Base-by-base conservation (phyloP, 2,329 filamentous ascomycete genomes). In the Trichoderma afroharzianum region DNA sequence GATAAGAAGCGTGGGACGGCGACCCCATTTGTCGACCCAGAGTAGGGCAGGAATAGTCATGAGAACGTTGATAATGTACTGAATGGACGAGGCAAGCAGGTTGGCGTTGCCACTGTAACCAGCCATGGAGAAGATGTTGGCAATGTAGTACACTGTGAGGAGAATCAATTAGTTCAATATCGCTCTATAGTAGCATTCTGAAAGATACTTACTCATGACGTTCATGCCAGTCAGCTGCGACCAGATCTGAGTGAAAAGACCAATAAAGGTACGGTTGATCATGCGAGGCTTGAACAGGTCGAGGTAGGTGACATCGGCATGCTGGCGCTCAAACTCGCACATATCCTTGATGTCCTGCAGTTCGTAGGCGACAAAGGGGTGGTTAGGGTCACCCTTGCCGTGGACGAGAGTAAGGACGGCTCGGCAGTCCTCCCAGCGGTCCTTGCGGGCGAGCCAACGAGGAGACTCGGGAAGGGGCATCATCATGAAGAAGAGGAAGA, bases 11-110 rank as follows among this genome's bases (percentile, higher is more conserved):
- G 92, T 84, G 70, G 89, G 87, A 59, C 91, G 90, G 74, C 93
- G 92, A 61, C 93, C 93, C 89, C 91, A 93, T 70, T 86, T 85
- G 75, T 96, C 93, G 76, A 95, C 87, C 83, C 85, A 95, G 71
- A 95, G 81, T 28, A 95, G 85, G 1, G 92, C 92, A 0, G 92
- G 91, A 3, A 95, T 79, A 0, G 93, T 95, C 90, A 93, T 93
- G 67, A 90, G 72, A 1, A 95, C 92, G 79, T 95, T 95, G 83
- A 95, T 93, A 76, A 94, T 85, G 73, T 89, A 89, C 75, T 87
- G 85, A 21, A 89, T 86, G 5, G 85, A 86, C 0, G 87, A 87
- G 1, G 86, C 87, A 61, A 88, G 82, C 11, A 89, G 79, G 47
- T 85, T 86, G 73, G 86, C 80, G 71, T 88, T 86, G 11, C 81